Conservation (phyloP, 2,329 filamentous ascomycete genomes). For the Leptographium procerum region DNA sequence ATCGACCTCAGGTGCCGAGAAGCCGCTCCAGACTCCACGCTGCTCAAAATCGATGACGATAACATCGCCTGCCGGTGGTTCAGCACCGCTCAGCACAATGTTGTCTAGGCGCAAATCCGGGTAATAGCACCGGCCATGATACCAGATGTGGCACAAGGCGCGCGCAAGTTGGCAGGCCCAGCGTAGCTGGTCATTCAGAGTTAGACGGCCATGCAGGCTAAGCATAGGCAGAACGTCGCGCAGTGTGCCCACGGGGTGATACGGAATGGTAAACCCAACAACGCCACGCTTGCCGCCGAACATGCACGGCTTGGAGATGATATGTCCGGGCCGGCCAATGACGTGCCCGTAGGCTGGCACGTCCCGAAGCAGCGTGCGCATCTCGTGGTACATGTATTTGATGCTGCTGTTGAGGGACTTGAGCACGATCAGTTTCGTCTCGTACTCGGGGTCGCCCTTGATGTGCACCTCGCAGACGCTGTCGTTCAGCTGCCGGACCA, state of each 20-base stretch:
- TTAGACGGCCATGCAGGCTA: slow-evolving; percentile 32
- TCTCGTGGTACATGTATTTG: slow-evolving; percentile 51
- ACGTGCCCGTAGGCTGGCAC: slow-evolving; percentile 41
- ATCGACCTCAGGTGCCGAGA: slow-evolving; percentile 49
- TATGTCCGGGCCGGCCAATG: slow-evolving; percentile 37
- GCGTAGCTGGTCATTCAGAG: slow-evolving; percentile 32
- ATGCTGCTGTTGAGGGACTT: slow-evolving; percentile 46
- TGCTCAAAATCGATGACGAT: slow-evolving; percentile 54
- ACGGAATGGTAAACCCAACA: slow-evolving; percentile 45
- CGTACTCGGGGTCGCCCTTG: background rate
- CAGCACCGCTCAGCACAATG: slow-evolving; percentile 35
- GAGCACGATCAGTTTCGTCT: slow-evolving; percentile 35
- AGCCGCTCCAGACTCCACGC: slow-evolving; percentile 51
- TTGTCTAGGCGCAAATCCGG: slow-evolving; percentile 51
- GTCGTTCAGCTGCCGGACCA: slow-evolving; percentile 45
- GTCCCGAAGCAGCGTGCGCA: slow-evolving; percentile 38
- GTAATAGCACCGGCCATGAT: slow-evolving; percentile 36
- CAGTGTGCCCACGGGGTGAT: slow-evolving; percentile 41
- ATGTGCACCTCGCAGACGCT: slow-evolving; percentile 44
- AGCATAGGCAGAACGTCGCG: slow-evolving; percentile 43
- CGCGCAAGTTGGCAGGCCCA: slow-evolving; percentile 43
- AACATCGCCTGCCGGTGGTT: slow-evolving; percentile 23
- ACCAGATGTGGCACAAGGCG: slow-evolving; percentile 38
- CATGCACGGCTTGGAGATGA: slow-evolving; percentile 43
- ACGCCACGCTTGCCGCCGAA: slow-evolving; percentile 46